Evolutionary conservation across 768 basidiomycete genomes (phyloP).

Genomic region (Hygrocybe punicea): DNA sequence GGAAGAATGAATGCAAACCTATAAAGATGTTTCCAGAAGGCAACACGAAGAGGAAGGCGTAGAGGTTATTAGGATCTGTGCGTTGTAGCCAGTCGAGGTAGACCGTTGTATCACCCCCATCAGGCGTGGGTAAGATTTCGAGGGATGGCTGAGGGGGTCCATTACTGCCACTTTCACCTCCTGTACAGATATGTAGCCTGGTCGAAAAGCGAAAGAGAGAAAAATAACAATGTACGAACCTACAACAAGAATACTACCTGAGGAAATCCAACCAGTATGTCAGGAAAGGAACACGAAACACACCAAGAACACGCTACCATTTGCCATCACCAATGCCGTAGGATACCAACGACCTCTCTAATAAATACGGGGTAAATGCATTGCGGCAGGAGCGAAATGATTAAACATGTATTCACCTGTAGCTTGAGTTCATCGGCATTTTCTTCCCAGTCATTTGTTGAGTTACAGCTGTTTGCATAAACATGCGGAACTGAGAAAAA

Average conservation of each 20-base stretch:
- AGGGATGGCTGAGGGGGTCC: conserved; percentile 62
- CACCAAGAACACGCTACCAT: conserved; percentile 69
- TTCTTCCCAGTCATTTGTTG: conserved; percentile 80
- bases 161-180: conserved; percentile 73
- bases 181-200: conserved; percentile 14
- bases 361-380: not conserved
- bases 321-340: conserved; percentile 62
- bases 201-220: not conserved
- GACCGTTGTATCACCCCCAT: conserved; percentile 58
- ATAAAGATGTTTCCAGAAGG: conserved; percentile 69
- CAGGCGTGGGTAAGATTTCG: conserved; percentile 66
- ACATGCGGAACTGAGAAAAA: too few species aligned
- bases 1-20: conserved; percentile 40
- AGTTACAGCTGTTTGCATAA: too few species aligned
- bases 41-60: conserved; percentile 71
- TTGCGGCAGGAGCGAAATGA: not conserved
- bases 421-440: conserved; percentile 53
- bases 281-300: conserved; percentile 26
- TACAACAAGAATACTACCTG: conserved; percentile 22
- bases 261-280: conserved; percentile 23
- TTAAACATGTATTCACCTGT: conserved; percentile 44
- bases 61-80: conserved; percentile 78
- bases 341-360: conserved; percentile 73
- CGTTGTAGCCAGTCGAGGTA: conserved; percentile 63
- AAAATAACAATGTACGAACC: not conserved